These are phyloP conservation scores for Pyricularia sp. DNA, from an alignment of 2,329 filamentous ascomycete species.

Conservation along the genomic window DNA sequence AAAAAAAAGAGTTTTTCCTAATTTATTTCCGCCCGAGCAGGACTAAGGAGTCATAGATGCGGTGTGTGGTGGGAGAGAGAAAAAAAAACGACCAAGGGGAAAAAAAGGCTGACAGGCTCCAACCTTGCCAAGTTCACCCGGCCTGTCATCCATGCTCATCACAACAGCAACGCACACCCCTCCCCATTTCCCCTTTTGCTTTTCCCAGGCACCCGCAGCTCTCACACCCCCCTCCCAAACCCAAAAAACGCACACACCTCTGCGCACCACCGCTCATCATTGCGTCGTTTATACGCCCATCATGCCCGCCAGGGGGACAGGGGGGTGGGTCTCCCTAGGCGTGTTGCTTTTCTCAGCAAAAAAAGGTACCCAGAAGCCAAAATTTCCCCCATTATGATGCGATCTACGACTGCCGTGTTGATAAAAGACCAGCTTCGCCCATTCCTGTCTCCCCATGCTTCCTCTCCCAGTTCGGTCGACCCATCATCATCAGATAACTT, in stretches of 20 bases:
- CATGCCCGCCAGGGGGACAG: neutral
- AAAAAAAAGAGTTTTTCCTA: neutral
- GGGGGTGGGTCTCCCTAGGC: neutral
- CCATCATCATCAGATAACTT: constrained; percentile 1
- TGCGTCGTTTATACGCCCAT: neutral
- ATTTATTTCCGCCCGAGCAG: neutral
- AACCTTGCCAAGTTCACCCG: neutral
- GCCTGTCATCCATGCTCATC: neutral
- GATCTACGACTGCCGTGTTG: constrained; percentile 1
- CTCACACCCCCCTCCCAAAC: neutral
- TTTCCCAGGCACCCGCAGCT: neutral
- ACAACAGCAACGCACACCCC: neutral
- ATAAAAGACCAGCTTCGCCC: constrained; percentile 1
- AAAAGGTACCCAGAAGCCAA: constrained; percentile 1
- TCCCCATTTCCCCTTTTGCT: neutral
- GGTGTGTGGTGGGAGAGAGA: neutral
- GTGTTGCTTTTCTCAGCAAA: neutral
- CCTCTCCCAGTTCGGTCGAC: neutral
- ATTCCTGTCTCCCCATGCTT: neutral
- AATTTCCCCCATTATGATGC: neutral
- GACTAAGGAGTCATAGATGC: neutral
- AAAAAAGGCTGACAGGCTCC: neutral
- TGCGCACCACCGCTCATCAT: neutral
- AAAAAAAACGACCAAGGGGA: neutral
- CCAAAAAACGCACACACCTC: neutral